Base-by-base conservation (phyloP, 768 basidiomycete genomes). In the Tephrocybe sp. region DNA sequence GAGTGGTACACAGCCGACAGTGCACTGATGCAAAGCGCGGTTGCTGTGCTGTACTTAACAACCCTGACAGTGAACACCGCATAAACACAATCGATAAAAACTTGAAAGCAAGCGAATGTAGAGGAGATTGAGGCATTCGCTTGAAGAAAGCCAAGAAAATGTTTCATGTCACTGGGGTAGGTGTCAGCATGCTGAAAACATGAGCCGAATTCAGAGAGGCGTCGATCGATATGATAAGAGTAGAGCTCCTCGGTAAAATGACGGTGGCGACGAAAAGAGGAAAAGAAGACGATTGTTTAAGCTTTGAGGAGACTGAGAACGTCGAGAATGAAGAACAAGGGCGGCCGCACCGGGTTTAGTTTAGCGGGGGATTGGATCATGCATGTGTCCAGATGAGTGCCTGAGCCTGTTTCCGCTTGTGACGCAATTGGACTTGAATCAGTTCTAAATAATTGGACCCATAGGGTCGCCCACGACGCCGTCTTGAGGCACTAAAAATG, bases 401-500 rank as follows among this genome's bases (percentile, higher is more conserved):
- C 48, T 48, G 47, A 22, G 19, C 19, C 36, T 17, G 40, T 39
- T 30, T 23, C 48, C 40, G 48, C 33, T 23, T 3, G 44, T 55
- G 50, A 51, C 54, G 54, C 50, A 48, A 55, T 51, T 35, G 14
- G 32, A 55, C 45, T 34, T 36, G 39, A 32, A 48, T 51, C 45
- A 32, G 26, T 51, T 49, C 22, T 33, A 45, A 55, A 48, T 45
- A n/a, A 54, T 35, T 26, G 32, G 31, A 8, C 31, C 13, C 31
- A 19, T 32, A 39, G 41, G 49, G 49, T 47, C 31, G 45, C 32
- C 33, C 39, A 48, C 46, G 54, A 41, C 33, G 39, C 23, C 41
- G 44, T 55, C 50, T 45, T 41, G 45, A 55, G 42, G 50, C 54
- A 35, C 43, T 39, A 23, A 45, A 26, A 42, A 55, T 55, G 53